Evolutionary conservation across 768 basidiomycete genomes (phyloP).

Genomic region (Lentinula sp.): DNA sequence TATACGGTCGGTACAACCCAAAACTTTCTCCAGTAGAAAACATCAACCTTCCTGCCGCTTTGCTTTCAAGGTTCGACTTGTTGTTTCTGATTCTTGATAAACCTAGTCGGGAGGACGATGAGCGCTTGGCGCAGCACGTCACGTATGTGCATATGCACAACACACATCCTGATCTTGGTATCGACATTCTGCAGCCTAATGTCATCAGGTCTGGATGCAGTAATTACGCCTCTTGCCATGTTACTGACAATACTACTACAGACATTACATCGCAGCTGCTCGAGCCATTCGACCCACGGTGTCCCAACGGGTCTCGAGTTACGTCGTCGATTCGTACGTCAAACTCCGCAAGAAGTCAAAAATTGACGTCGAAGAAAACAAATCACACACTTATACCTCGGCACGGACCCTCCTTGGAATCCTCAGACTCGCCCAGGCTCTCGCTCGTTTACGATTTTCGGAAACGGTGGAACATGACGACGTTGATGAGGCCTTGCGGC

Average conservation of each 20-base stretch:
- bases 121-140: conserved; percentile 93
- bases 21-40: conserved; percentile 98
- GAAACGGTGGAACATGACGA: conserved; percentile 77
- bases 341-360: conserved; percentile 90
- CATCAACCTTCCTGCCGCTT: conserved; percentile 96
- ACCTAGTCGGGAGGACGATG: conserved; percentile 91
- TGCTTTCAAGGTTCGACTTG: conserved; percentile 94
- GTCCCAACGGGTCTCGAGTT: conserved; percentile 80
- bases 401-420: conserved; percentile 94
- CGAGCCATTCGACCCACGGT: conserved; percentile 88
- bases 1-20: conserved; percentile 97
- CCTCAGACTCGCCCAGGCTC: conserved; percentile 89
- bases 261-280: conserved; percentile 93
- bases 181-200: conserved; percentile 79
- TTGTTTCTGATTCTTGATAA: conserved; percentile 97
- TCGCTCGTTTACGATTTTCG: conserved; percentile 86
- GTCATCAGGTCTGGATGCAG: conserved; percentile 68
- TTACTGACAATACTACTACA: conserved; percentile 19
- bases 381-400: conserved; percentile 91
- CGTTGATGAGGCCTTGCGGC: conserved; percentile 92
- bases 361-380: conserved; percentile 83
- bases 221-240: not conserved
- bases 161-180: conserved; percentile 76
- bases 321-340: conserved; percentile 94
- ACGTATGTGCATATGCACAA: conserved; percentile 98